A percentile compares a stretch with the other conserved stretches of the same genome.
phyloP scores from a whole-genome alignment of 176 grass and related monocot genomes.

The Aegilops bicornis region DNA sequence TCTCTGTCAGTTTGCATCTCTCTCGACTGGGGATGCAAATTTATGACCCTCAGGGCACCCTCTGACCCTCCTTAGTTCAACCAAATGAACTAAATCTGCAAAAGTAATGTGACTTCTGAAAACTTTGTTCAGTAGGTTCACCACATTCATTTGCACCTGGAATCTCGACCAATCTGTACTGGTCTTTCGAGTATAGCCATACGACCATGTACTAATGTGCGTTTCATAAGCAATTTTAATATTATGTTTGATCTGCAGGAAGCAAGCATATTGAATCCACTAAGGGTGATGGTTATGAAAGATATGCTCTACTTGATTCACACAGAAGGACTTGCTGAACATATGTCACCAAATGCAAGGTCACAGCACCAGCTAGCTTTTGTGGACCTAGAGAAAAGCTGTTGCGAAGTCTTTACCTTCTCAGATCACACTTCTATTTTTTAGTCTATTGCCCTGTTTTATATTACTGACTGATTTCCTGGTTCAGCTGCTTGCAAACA shows the following conservation, averaged over 20 bases:
- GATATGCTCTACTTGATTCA: conserved; percentile 85
- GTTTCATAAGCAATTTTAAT: not conserved
- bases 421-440: not conserved
- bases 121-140: too few relatives aligned
- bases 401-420: conserved; percentile 50
- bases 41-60: too few relatives aligned
- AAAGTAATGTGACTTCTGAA: too few relatives aligned
- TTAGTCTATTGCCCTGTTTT: not conserved
- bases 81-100: too few relatives aligned
- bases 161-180: not conserved
- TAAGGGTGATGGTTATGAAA: conserved; percentile 73
- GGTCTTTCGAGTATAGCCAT: not conserved
- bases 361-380: conserved; percentile 55
- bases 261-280: conserved; percentile 54
- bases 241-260: conserved; percentile 43
- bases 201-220: not conserved
- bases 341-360: conserved; percentile 46
- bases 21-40: too few relatives aligned
- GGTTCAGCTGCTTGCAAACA: conserved; percentile 49
- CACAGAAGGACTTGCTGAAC: conserved; percentile 65
- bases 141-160: too few relatives aligned
- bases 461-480: conserved; percentile 32
- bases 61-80: too few relatives aligned
- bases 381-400: conserved; percentile 64
- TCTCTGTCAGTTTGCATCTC: not conserved